A percentile compares a stretch with the other conserved stretches of the same genome.
Conservation (phyloP, 208 protist genomes). For the Crithidia fasciculata region DNA sequence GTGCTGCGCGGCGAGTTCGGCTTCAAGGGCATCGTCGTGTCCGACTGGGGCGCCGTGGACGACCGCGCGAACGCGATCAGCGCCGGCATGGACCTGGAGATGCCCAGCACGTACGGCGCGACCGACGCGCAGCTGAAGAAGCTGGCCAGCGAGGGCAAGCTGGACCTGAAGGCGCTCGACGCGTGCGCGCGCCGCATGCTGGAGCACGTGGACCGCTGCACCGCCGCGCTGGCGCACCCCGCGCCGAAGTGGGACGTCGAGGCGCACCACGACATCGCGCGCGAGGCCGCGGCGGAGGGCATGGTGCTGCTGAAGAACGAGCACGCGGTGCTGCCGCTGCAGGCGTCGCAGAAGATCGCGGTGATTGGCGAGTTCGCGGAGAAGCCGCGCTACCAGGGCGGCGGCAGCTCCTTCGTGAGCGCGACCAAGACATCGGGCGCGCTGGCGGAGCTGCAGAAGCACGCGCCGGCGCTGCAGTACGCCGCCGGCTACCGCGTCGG, state of each 20-base stretch:
- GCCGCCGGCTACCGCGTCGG: slow-evolving; percentile 10
- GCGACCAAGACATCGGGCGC: slow-evolving; percentile 4
- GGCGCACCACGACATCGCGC: slow-evolving; percentile 46
- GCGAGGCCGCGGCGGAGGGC: slow-evolving; percentile 32
- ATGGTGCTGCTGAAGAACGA: slow-evolving; percentile 70
- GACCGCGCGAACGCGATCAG: slow-evolving; percentile 35
- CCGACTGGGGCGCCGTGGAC: slow-evolving; percentile 69
- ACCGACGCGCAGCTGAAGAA: slow-evolving; percentile 14
- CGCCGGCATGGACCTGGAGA: slow-evolving; percentile 58
- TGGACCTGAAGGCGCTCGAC: slow-evolving; percentile 38
- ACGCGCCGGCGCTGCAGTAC: slow-evolving; percentile 7
- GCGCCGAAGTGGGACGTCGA: slow-evolving; percentile 26
- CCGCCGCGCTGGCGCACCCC: background rate
- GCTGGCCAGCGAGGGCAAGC: slow-evolving; percentile 34
- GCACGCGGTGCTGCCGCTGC: slow-evolving; percentile 30
- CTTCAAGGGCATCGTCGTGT: slow-evolving; percentile 59
- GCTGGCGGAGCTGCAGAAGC: slow-evolving; percentile 23
- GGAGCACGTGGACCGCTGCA: slow-evolving; percentile 10
- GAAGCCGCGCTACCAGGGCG: slow-evolving; percentile 36
- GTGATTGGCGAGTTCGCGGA: slow-evolving; percentile 33
- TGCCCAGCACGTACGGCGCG: slow-evolving; percentile 46
- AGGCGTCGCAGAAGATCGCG: slow-evolving; percentile 18
- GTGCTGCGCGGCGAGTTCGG: slow-evolving; percentile 48
- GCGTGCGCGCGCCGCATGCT: slow-evolving; percentile 20
- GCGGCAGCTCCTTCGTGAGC: slow-evolving; percentile 24